Base-by-base conservation (phyloP, 2,329 filamentous ascomycete genomes). In the Emmonsia crescens region DNA sequence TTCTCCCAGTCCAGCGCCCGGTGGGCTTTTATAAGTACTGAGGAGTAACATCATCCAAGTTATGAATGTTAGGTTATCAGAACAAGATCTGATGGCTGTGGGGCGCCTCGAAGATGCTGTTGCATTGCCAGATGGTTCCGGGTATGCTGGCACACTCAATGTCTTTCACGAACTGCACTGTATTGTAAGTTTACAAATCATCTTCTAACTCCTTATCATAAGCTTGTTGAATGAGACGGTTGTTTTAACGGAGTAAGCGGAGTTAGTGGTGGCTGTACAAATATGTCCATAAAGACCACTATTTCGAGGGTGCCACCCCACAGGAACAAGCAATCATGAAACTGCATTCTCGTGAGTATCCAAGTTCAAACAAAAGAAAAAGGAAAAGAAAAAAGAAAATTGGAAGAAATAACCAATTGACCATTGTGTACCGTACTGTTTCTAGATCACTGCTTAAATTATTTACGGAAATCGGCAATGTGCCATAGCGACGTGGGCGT, bases 151-250 rank as follows among this genome's bases (percentile, higher is more conserved):
- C 19, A 56, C 52, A 21, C 52, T 56, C 4, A 56, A 56, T 24
- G 52, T 56, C 36, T 56, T 56, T 56, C 52, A 56, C 33, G 52
- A 56, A 56, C 36, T 56, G 5, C 52, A 56, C n/a, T 56, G 52
- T 36, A 24, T 56, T 24, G 52, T 56, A 56, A 56, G 52, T 36
- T 33, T 14, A 14, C 27, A 1, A 27, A 12, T n/a, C 10, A 21
- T 51, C 16, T 51, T 51, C 14, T n/a, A 6, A 5, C 2, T n/a
- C 48, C 27, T 19, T 16, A 27, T 1, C 27, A 14, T 31, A 24
- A 56, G 40, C 16, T 3, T 24, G 36, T 3, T 2, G 31, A 56
- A 38, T 16, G 10, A 9, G 10, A 12, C 16, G 31, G 5, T 3
- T 16, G n/a, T 10, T 33, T 56, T 38, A 36, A 36, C 29, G 40